These are phyloP conservation scores for Ambispora gerdemannii DNA, from an alignment of 192 early-diverging fungal species.

Conservation along the genomic window DNA sequence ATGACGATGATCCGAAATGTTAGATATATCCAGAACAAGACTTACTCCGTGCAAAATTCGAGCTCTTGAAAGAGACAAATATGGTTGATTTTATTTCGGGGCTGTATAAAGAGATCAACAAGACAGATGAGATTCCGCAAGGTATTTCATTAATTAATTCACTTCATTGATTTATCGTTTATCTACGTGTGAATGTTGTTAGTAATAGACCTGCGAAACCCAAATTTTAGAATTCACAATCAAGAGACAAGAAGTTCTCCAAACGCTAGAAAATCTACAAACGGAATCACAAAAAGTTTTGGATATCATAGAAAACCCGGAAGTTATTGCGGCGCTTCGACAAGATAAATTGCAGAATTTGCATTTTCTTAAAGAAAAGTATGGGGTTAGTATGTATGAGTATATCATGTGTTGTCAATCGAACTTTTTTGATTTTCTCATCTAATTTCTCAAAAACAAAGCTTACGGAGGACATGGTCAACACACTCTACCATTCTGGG, in stretches of 20 bases:
- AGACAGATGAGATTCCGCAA: conserved; percentile 68
- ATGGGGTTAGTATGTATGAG: conserved; percentile 49
- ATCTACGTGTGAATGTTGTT: background rate
- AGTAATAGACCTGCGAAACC: background rate
- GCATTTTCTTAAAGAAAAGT: conserved; percentile 82
- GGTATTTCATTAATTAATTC: conserved; percentile 43
- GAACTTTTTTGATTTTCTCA: background rate
- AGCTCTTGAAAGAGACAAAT: conserved; percentile 82
- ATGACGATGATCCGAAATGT: background rate
- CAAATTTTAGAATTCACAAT: conserved; percentile 53
- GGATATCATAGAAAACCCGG: conserved; percentile 87
- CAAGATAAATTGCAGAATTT: conserved; percentile 94
- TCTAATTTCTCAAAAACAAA: conserved; percentile 39
- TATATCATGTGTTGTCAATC: background rate
- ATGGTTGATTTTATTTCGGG: conserved; percentile 93
- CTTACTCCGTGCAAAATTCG: conserved; percentile 83
- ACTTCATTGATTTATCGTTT: background rate
- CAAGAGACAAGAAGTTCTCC: conserved; percentile 75
- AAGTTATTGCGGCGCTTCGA: conserved; percentile 83
- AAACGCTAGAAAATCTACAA: conserved; percentile 70
- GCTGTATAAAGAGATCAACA: conserved; percentile 79
- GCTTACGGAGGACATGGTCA: conserved; percentile 86
- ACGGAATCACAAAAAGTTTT: conserved; percentile 77
- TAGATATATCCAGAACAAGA: conserved; percentile 77
- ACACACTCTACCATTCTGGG: conserved; percentile 83